Evolutionary conservation across 2,329 filamentous ascomycete genomes (phyloP), one percentile per base, ranked within the genome.

Genomic region (Fusarium verticillioides): DNA sequence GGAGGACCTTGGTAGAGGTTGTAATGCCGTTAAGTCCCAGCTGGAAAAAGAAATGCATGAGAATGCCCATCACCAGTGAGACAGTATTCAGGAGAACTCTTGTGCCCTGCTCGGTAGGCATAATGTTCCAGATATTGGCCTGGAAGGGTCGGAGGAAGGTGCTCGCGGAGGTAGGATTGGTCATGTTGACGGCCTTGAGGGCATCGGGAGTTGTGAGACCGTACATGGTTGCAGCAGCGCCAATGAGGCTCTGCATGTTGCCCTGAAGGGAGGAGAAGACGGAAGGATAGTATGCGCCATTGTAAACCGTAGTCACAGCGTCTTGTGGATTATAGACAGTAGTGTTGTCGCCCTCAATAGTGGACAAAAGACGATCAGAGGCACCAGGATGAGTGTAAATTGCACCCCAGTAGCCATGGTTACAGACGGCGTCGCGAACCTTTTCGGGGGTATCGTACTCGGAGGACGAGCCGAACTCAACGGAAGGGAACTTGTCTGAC

Each of bases 1-100:
- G 56, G 15, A 59, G 42, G 19, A 50, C 42, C 15, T 59, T 59
- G 15, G 42, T 36, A n/a, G 42, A 49, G 15, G 53, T 26, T 16
- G 28, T 46, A 0, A 59, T 50, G 7, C 42, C 56, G 3, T 59
- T 59, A 1, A 59, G 2, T 6, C 42, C 56, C 42, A 59, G 23
- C 7, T 59, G 56, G 42, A 59, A 59, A 13, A 59, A 59, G 42
- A 59, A 59, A 9, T 59, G 56, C 56, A 59, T 59, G 15, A 59
- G 56, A 50, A 59, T 37, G 2, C 42, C 42, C 56, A 59, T 59
- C 19, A 59, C 56, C 5, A 50, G 10, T 13, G 56, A 50, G 19
- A 59, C 26, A 2, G 56, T 59, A 19, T 59, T 59, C 32, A 59
- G 23, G 5, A 59, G 56, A 13, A 59, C 56, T 13, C 56, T 13